Percentiles rank a stretch among this genome's conserved stretches.
phyloP scores from a whole-genome alignment of 2,329 filamentous ascomycete genomes.

The Paracorniculantispora psalliotae region DNA sequence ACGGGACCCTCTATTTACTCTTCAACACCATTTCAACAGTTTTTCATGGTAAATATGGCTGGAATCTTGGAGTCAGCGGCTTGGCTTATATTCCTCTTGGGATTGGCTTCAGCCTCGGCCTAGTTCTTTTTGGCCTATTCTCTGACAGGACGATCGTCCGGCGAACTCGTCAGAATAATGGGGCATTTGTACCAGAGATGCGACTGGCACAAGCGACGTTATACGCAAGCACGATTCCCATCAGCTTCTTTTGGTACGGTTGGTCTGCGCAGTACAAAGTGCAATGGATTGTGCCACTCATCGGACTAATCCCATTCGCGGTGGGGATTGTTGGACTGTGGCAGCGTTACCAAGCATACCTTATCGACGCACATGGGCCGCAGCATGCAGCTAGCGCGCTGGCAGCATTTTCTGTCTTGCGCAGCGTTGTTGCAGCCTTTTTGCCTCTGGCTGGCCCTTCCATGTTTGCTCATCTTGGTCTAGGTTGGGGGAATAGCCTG shows the following conservation, averaged over 20 bases:
- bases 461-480: conserved; percentile 28
- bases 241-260: conserved; percentile 53
- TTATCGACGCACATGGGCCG: background rate
- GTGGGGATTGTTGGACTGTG: background rate
- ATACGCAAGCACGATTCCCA: conserved; percentile 47
- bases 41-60: conserved; percentile 31
- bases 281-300: conserved; percentile 54
- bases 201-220: conserved; percentile 26
- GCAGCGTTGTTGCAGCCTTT: conserved; percentile 55
- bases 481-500: conserved; percentile 38
- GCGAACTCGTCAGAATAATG: background rate
- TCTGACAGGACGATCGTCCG: background rate
- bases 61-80: conserved; percentile 20
- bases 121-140: conserved; percentile 17
- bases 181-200: conserved; percentile 43
- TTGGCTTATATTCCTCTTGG: conserved; percentile 50
- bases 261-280: conserved; percentile 47
- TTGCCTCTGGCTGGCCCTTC: conserved; percentile 50
- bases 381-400: background rate
- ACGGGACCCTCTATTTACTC: conserved; percentile 33
- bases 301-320: conserved; percentile 29
- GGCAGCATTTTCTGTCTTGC: conserved; percentile 14
- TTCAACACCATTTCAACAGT: conserved; percentile 33
- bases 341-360: background rate
- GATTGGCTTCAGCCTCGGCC: conserved; percentile 26